These are phyloP conservation scores for Salvia splendens DNA, from an alignment of 257 asterid genomes.

Conservation along the genomic window DNA sequence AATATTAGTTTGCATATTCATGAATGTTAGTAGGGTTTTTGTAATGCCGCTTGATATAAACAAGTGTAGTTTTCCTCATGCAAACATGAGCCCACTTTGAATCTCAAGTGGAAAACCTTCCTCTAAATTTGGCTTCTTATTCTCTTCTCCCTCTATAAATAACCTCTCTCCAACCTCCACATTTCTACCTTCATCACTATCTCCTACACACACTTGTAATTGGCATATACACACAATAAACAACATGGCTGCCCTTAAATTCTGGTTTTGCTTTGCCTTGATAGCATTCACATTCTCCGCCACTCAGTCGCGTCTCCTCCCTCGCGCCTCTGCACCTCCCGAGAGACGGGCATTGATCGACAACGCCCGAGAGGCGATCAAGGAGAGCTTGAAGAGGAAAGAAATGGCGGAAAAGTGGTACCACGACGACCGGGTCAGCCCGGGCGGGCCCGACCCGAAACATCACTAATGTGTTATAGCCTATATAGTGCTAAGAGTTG, in stretches of 20 bases:
- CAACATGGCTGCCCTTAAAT: constrained; percentile 35
- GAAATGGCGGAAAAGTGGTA: constrained; percentile 30
- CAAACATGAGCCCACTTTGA: constrained; percentile 30
- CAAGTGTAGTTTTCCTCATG: constrained; percentile 27
- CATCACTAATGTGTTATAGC: constrained; percentile 38
- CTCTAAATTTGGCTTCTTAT: neutral
- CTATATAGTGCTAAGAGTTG: neutral
- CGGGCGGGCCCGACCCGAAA: constrained; percentile 60
- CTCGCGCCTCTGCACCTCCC: neutral
- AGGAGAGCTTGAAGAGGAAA: constrained; percentile 30
- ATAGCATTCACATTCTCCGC: constrained; percentile 6
- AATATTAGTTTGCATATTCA: too few relatives aligned
- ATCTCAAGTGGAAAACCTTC: constrained; percentile 36
- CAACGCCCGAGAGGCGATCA: constrained; percentile 35
- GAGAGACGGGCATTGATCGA: constrained; percentile 31
- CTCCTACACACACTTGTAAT: neutral
- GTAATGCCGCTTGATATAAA: neutral
- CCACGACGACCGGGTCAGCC: constrained; percentile 37
- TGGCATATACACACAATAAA: neutral
- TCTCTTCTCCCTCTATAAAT: constrained; percentile 31
- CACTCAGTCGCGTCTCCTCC: constrained; percentile 30
- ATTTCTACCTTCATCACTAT: constrained; percentile 7
- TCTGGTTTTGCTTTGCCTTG: constrained; percentile 30
- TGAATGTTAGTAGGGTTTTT: too few relatives aligned
- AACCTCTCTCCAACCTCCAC: constrained; percentile 15